Evolutionary conservation across 1,139 yeast species (phyloP).

Genomic region (Diutina neorugosa): DNA sequence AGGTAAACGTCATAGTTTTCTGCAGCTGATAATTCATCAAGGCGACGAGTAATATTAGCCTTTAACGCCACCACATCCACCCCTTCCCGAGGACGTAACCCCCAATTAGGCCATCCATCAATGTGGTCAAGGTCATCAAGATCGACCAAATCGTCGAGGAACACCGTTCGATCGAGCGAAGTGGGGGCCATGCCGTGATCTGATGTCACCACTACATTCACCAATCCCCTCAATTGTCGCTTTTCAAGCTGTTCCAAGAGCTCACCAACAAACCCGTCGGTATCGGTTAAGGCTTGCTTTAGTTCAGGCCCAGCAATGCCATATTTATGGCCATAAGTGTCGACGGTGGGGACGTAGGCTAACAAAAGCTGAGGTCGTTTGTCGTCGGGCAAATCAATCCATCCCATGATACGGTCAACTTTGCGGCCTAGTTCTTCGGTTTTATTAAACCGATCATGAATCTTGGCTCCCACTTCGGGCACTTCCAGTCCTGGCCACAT

Average conservation of each 20-base stretch:
- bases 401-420: constrained; percentile 40
- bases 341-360: constrained; percentile 73
- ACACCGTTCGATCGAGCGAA: constrained; percentile 48
- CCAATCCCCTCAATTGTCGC: constrained; percentile 51
- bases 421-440: constrained; percentile 50
- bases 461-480: constrained; percentile 28
- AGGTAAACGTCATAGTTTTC: constrained; percentile 36
- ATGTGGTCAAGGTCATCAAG: constrained; percentile 41
- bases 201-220: constrained; percentile 67
- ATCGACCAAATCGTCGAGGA: constrained; percentile 58
- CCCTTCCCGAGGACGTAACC: constrained; percentile 46
- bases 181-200: constrained; percentile 96
- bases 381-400: constrained; percentile 47
- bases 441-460: constrained; percentile 49
- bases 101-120: constrained; percentile 89
- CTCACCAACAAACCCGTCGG: constrained; percentile 50
- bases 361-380: constrained; percentile 68
- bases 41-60: constrained; percentile 15
- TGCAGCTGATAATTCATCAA: constrained; percentile 15
- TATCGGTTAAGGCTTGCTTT: constrained; percentile 41
- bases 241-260: constrained; percentile 34
- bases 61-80: constrained; percentile 24
- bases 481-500: constrained; percentile 97
- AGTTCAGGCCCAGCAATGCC: constrained; percentile 58
- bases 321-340: constrained; percentile 56